Evolutionary conservation across 495 filamentous ascomycete species (phyloP).

Genomic region (Geoglossum glabrum): DNA sequence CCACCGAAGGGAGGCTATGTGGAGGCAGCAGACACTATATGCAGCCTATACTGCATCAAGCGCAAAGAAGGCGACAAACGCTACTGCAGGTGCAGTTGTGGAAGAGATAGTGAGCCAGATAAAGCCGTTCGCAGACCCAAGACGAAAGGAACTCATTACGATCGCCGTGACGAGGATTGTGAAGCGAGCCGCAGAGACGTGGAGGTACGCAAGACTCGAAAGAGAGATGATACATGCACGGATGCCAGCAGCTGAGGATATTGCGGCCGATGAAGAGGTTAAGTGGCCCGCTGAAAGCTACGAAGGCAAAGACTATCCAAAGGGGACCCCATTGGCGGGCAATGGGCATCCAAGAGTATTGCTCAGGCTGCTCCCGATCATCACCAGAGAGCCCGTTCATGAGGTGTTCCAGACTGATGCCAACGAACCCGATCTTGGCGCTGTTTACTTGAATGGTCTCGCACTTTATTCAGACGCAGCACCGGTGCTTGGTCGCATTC

Average conservation of each 20-base stretch:
- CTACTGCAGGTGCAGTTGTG: constrained; percentile 37
- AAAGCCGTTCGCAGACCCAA: constrained; percentile 35
- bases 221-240: constrained; percentile 36
- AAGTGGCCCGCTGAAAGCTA: constrained; percentile 26
- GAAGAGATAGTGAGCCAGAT: constrained; percentile 40
- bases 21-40: constrained; percentile 43
- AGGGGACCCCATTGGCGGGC: constrained; percentile 3
- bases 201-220: constrained; percentile 42
- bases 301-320: constrained; percentile 12
- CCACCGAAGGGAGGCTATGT: constrained; percentile 39
- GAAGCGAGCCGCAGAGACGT: constrained; percentile 43
- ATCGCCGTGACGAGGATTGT: constrained; percentile 35
- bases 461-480: constrained; percentile 35
- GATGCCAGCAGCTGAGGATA: constrained; percentile 28
- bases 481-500: constrained; percentile 26
- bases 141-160: constrained; percentile 30
- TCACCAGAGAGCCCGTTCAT: constrained; percentile 34
- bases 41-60: constrained; percentile 41
- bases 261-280: constrained; percentile 16
- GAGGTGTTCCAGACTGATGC: constrained; percentile 27
- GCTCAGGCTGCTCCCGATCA: constrained; percentile 33
- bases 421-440: constrained; percentile 22
- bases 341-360: constrained; percentile 19
- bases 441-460: constrained; percentile 30
- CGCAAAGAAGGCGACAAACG: constrained; percentile 39